These are phyloP conservation scores for Heliamphora exappendiculata DNA, from an alignment of 148 eudicot species.

Conservation along the genomic window DNA sequence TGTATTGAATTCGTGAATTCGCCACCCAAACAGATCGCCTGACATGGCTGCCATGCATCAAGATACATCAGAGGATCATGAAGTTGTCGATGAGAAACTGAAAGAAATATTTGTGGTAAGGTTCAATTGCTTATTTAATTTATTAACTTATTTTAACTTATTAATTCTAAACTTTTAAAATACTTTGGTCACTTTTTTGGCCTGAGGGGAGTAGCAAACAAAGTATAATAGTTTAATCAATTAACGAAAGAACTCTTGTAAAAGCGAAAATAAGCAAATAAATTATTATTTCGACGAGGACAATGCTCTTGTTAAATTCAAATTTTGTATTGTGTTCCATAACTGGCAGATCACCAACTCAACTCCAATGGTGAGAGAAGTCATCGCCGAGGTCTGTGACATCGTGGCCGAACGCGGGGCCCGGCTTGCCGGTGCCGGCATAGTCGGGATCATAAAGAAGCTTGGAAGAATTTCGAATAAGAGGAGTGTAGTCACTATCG, in stretches of 20 bases:
- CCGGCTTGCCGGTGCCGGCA: conserved; percentile 46
- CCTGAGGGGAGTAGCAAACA: no score
- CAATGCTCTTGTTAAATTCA: background rate
- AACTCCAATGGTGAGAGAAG: conserved; percentile 29
- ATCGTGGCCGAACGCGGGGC: conserved; percentile 48
- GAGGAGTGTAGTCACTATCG: conserved; percentile 30
- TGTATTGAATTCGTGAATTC: no score
- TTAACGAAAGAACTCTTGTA: no score
- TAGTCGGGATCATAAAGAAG: conserved; percentile 45
- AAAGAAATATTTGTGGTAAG: conserved; percentile 31
- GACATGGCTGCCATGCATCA: conserved; percentile 67
- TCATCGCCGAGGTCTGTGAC: conserved; percentile 46
- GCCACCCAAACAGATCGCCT: conserved; percentile 37
- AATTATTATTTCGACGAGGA: no score
- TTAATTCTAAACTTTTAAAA: no score
- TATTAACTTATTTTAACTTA: background rate
- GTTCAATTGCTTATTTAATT: background rate
- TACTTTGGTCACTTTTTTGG: no score
- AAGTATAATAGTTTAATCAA: no score
- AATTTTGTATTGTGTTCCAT: background rate
- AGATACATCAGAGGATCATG: conserved; percentile 52
- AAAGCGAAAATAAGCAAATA: background rate
- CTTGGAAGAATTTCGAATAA: conserved; percentile 26
- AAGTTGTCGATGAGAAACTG: conserved; percentile 45
- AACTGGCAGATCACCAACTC: conserved; percentile 24